Conservation (phyloP, 805 yeast species). For the Metschnikowia amazonensis region DNA sequence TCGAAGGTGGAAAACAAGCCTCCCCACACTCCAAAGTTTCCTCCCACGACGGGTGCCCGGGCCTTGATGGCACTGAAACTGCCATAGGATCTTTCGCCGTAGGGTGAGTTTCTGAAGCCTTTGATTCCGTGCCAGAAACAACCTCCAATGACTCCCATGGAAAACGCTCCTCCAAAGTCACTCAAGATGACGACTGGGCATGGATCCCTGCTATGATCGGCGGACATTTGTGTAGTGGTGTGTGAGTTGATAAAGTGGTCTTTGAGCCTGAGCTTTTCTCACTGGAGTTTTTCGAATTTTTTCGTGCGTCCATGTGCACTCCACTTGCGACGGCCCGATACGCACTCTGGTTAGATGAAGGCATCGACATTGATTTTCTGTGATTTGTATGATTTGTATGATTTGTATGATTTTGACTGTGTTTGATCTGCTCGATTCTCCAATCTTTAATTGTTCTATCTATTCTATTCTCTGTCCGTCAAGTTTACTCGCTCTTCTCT, state of each 20-base stretch:
- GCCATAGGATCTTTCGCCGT: slow-evolving; percentile 91
- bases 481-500: no score
- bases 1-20: slow-evolving; percentile 94
- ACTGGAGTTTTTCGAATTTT: slow-evolving; percentile 4
- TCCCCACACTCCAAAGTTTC: slow-evolving; percentile 99
- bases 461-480: no score
- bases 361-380: no score
- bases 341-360: no score
- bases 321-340: no score
- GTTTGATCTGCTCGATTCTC: background rate
- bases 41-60: slow-evolving; percentile 97
- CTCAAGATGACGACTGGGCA: slow-evolving; percentile 94
- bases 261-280: slow-evolving; percentile 1
- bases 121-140: slow-evolving; percentile 98
- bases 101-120: slow-evolving; percentile 97
- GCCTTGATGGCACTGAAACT: slow-evolving; percentile 88
- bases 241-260: no score
- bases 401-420: no score
- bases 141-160: slow-evolving; percentile 99
- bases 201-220: slow-evolving; percentile 98
- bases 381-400: no score
- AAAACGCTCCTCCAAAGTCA: slow-evolving; percentile 98
- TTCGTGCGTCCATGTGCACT: slow-evolving; percentile 3
- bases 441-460: background rate
- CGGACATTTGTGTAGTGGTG: slow-evolving; percentile 52